Conservation (phyloP, 495 filamentous ascomycete species). For the Glonium stellatum region DNA sequence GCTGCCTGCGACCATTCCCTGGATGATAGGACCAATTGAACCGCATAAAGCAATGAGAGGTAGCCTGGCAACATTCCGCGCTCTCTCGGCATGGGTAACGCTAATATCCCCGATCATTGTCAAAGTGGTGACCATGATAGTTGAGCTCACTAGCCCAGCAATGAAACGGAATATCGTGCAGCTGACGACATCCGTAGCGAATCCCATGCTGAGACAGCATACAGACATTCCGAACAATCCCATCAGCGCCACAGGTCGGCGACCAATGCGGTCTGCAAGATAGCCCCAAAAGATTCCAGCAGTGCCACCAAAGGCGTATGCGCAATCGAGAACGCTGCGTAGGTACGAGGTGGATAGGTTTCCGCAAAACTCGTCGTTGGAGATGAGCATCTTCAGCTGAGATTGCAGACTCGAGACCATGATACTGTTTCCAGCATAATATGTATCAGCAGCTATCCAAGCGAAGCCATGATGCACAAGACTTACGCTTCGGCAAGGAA, state of each 20-base stretch:
- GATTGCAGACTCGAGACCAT: conserved; percentile 42
- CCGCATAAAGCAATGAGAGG: conserved; percentile 41
- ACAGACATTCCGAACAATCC: conserved; percentile 38
- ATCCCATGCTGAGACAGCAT: conserved; percentile 41
- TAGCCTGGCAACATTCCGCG: conserved; percentile 38
- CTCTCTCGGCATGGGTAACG: conserved; percentile 32
- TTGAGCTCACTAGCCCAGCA: conserved; percentile 39
- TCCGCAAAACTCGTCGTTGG: conserved; percentile 38
- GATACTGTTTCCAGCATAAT: conserved; percentile 29
- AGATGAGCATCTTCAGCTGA: conserved; percentile 41
- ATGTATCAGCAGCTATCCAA: background rate
- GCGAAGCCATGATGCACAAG: background rate
- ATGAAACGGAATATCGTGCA: conserved; percentile 41
- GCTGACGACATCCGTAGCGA: conserved; percentile 36
- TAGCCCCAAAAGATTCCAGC: conserved; percentile 40
- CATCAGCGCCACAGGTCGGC: conserved; percentile 35
- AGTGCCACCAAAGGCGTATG: conserved; percentile 44
- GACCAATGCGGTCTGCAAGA: conserved; percentile 37
- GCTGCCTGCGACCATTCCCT: conserved; percentile 29
- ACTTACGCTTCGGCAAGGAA: conserved; percentile 33
- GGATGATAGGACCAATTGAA: conserved; percentile 39
- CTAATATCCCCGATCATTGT: conserved; percentile 45
- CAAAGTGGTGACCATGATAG: conserved; percentile 36
- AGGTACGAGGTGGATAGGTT: conserved; percentile 40
- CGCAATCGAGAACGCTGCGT: conserved; percentile 41